A percentile compares a stretch with the other conserved stretches of the same genome.
These are phyloP conservation scores for Hemileccinum rubropunctum DNA, from an alignment of 768 basidiomycete genomes.

Conservation along the genomic window DNA sequence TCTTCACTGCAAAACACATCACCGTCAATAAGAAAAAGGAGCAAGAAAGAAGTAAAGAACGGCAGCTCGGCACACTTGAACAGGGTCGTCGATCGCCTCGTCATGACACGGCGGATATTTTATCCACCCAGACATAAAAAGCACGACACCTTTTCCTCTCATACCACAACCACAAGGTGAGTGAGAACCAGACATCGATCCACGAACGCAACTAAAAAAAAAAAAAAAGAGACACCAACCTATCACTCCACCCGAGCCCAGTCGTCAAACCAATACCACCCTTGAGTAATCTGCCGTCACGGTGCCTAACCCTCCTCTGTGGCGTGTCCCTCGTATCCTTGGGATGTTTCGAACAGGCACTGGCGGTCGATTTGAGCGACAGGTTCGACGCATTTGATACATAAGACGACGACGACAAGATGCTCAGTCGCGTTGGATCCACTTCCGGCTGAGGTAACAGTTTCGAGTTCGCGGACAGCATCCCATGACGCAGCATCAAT, in stretches of 20 bases:
- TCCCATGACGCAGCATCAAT: slow-evolving; percentile 63
- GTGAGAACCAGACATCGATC: too few relatives aligned
- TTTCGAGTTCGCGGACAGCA: slow-evolving; percentile 65
- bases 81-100: slow-evolving; percentile 2
- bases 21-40: not conserved
- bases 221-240: slow-evolving; percentile 36
- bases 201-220: not conserved
- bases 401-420: slow-evolving; percentile 26
- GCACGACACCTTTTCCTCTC: not conserved
- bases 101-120: slow-evolving; percentile 3
- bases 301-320: slow-evolving; percentile 54
- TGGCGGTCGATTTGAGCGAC: slow-evolving; percentile 23
- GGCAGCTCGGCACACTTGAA: slow-evolving; percentile 7
- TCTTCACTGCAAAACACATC: slow-evolving; percentile 49
- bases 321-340: slow-evolving; percentile 61
- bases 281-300: slow-evolving; percentile 53
- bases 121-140: slow-evolving; percentile 13
- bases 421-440: slow-evolving; percentile 24
- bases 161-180: not conserved
- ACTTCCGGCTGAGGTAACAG: slow-evolving; percentile 39
- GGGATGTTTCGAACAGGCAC: slow-evolving; percentile 26
- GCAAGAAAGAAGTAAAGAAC: slow-evolving; percentile 8
- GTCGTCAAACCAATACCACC: slow-evolving; percentile 71
- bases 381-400: slow-evolving; percentile 25
- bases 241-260: slow-evolving; percentile 74